Base-by-base conservation (phyloP, 768 basidiomycete genomes). In the Podaxis pistillaris region DNA sequence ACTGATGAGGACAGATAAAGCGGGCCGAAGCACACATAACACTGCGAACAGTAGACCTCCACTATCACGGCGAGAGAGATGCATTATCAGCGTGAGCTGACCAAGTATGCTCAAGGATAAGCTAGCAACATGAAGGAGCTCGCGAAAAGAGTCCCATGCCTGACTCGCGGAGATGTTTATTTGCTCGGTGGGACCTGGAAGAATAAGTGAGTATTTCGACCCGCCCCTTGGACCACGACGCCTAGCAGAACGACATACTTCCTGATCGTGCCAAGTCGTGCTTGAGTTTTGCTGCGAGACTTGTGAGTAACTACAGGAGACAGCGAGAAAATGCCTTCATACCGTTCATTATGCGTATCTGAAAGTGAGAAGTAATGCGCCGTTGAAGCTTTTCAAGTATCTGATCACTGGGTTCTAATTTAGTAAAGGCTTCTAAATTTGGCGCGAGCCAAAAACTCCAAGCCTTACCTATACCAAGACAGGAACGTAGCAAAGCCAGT, bases 321-420 rank as follows among this genome's bases (percentile, higher is more conserved):
- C 8, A 9, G n/a, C 17, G 53, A 37, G 11, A 28, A 30, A 28
- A 40, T 5, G 19, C 28, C 19, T 30, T 38, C 58, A 8, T 22
- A 64, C 64, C 58, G 49, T 26, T 60, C 53, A 64, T 60, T 1
- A 64, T 12, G 12, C 41, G 59, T 22, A 57, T 30, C 5, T 64
- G 54, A 26, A 60, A 61, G 30, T 64, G 64, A 33, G 44, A 49
- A 11, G 38, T 54, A 9, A 61, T 46, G 11, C 38, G 46, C 17
- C 49, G 44, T 9, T 28, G 51, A 17, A 64, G 53, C 17, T 17
- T 51, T 17, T 13, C 22, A 15, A 53, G 26, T 12, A 60, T n/a
- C 11, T 19, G 50, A 17, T 60, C 51, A 3, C 59, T 60, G 26
- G 9, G 7, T 22, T 0, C 28, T 28, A 28, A 28, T 28, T 28